Evolutionary conservation across 768 basidiomycete genomes (phyloP).

Genomic region (Tulasnella sp.): DNA sequence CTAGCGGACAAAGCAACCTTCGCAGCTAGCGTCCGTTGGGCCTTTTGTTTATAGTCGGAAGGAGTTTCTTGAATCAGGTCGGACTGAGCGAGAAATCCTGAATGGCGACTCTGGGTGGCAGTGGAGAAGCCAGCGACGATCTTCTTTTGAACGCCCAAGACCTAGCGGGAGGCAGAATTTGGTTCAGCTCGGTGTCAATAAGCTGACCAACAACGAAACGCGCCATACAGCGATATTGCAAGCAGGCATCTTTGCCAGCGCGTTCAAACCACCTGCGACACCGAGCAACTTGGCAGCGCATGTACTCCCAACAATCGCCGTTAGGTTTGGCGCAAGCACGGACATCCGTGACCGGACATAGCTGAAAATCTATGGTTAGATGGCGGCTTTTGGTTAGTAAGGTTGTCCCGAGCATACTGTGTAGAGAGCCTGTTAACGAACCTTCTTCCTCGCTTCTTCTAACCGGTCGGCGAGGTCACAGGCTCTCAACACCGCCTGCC

Average conservation of each 20-base stretch:
- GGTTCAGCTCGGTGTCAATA: not conserved
- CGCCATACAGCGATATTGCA: slow-evolving; percentile 86
- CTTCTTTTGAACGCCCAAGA: slow-evolving; percentile 91
- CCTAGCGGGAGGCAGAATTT: slow-evolving; percentile 44
- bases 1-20: slow-evolving; percentile 86
- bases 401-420: not conserved
- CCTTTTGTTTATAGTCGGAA: slow-evolving; percentile 82
- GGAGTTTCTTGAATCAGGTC: slow-evolving; percentile 82
- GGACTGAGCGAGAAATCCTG: slow-evolving; percentile 94
- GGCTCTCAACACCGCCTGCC: slow-evolving; percentile 77
- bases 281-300: slow-evolving; percentile 98
- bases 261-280: slow-evolving; percentile 88
- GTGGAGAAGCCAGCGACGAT: slow-evolving; percentile 90
- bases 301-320: slow-evolving; percentile 96
- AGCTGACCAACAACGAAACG: too few relatives aligned
- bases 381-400: slow-evolving; percentile 1
- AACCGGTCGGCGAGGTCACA: slow-evolving; percentile 85
- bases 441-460: slow-evolving; percentile 86
- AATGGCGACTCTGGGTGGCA: slow-evolving; percentile 81
- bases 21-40: slow-evolving; percentile 90
- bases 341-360: slow-evolving; percentile 99
- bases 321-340: slow-evolving; percentile 95
- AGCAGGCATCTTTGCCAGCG: slow-evolving; percentile 88
- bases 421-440: slow-evolving; percentile 33
- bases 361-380: slow-evolving; percentile 72